Conservation (phyloP, 768 basidiomycete species). For the Sutorius australiensis region DNA sequence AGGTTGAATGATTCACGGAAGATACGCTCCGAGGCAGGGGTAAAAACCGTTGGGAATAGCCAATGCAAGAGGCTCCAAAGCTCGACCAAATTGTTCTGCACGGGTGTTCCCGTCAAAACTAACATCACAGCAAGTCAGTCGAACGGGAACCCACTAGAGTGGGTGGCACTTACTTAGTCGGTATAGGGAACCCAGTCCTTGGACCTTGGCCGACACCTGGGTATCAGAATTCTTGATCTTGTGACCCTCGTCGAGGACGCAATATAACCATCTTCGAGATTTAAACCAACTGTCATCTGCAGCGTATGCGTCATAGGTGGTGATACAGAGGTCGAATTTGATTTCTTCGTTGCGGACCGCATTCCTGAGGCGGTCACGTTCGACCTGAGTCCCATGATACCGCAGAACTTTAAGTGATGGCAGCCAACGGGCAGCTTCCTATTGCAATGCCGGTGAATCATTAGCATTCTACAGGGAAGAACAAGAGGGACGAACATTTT, state of each 20-base stretch:
- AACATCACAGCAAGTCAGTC: background rate
- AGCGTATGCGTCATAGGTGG: constrained; percentile 66
- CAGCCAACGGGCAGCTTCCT: constrained; percentile 55
- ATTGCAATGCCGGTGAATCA: background rate
- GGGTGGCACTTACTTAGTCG: constrained; percentile 43
- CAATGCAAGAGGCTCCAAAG: constrained; percentile 55
- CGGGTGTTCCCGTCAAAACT: constrained; percentile 73
- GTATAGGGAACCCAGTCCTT: constrained; percentile 53
- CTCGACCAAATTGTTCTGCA: constrained; percentile 63
- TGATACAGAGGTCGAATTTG: constrained; percentile 50
- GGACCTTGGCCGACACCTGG: constrained; percentile 48
- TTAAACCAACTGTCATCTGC: constrained; percentile 61
- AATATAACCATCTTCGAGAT: constrained; percentile 51
- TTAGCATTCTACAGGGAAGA: background rate
- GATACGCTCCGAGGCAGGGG: constrained; percentile 39
- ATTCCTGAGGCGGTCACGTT: constrained; percentile 54
- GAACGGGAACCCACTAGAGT: background rate
- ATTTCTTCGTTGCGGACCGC: constrained; percentile 35
- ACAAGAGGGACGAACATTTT: constrained; percentile 35
- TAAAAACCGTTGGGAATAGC: constrained; percentile 55
- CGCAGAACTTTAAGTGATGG: constrained; percentile 52
- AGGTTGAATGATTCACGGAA: constrained; percentile 56
- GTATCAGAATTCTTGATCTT: constrained; percentile 68
- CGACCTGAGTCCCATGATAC: constrained; percentile 55
- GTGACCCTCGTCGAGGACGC: constrained; percentile 66